phyloP scores from a whole-genome alignment of 495 filamentous ascomycete genomes.

The Trypethelium eluteriae region DNA sequence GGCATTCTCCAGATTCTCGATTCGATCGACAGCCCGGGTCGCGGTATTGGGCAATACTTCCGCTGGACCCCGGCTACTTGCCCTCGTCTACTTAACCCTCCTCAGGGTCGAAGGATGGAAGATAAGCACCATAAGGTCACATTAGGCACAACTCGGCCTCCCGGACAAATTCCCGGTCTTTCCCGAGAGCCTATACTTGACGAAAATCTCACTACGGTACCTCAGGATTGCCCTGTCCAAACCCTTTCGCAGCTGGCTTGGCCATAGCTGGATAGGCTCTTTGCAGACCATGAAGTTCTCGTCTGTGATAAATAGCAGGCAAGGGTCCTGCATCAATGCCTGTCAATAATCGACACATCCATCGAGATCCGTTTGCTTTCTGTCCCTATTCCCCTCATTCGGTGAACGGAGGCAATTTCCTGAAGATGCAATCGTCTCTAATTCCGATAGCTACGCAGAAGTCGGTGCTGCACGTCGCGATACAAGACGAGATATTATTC shows the following conservation, averaged over 20 bases:
- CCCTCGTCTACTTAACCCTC: neutral
- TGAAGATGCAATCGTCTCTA: too few relatives aligned
- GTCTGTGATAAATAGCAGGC: neutral
- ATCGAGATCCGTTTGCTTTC: neutral
- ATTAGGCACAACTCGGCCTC: too few relatives aligned
- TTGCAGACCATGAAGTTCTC: neutral
- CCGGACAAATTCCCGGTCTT: too few relatives aligned
- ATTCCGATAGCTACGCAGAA: too few relatives aligned
- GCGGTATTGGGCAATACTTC: neutral
- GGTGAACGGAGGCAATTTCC: too few relatives aligned
- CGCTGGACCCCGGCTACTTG: neutral
- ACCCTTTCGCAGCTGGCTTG: neutral
- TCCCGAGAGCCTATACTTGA: neutral
- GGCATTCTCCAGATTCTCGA: neutral
- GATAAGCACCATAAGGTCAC: too few relatives aligned
- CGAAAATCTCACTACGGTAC: neutral
- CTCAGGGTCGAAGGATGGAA: neutral
- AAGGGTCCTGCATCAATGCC: neutral
- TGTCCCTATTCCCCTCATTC: too few relatives aligned
- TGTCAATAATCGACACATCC: slow-evolving; percentile 8
- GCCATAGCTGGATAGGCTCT: neutral
- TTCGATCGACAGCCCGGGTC: neutral
- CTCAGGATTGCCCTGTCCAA: neutral
- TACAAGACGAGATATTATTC: too few relatives aligned
- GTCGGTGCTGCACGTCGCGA: too few relatives aligned